Base-by-base conservation (phyloP, 208 protist species). In the Crithidia fasciculata region DNA sequence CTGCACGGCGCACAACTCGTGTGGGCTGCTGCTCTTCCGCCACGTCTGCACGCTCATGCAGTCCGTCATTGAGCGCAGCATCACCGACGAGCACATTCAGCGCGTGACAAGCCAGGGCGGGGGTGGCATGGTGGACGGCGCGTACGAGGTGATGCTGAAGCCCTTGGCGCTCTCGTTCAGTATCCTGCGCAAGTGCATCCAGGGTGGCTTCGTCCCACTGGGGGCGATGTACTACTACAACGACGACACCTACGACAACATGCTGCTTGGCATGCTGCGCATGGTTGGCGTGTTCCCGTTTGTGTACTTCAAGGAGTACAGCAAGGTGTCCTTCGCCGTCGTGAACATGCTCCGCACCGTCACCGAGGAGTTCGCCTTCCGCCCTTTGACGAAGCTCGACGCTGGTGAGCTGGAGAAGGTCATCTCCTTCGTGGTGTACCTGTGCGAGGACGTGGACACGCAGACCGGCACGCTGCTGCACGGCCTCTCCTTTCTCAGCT, bases 171-270 rank as follows among this genome's bases (percentile, higher is more conserved):
- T 94, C 52, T 86, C 81, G 36, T 87, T 96, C 79, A 76, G 76
- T 60, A 77, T 85, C 50, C 59, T 94, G 56, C 82, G 82, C 43
- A 76, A 71, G 61, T 93, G 89, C 64, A 74, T 96, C 47, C 70
- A 83, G 50, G 85, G 81, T 15, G 81, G 78, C 54, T 94, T 94
- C 73, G 86, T 93, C 5, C 89, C 91, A 2, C 83, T 94, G 44
- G 91, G 89, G 2, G 91, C 91, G 6, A 96, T 96, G 91, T 81
- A 80, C 61, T 92, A 84, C 74, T 96, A 96, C 80, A 75, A 81
- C 66, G 91, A 96, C 61, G 81, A 91, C n/a, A 87, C 84, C 2
- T 96, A 91, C 82, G 91, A 96, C 72, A 83, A 76, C 75, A 86
- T 82, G 18, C 66, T 91, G 54, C 76, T 91, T 54, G 81, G 83